Conservation (phyloP, 1,139 yeast genomes). For the Candida mesenterica region DNA sequence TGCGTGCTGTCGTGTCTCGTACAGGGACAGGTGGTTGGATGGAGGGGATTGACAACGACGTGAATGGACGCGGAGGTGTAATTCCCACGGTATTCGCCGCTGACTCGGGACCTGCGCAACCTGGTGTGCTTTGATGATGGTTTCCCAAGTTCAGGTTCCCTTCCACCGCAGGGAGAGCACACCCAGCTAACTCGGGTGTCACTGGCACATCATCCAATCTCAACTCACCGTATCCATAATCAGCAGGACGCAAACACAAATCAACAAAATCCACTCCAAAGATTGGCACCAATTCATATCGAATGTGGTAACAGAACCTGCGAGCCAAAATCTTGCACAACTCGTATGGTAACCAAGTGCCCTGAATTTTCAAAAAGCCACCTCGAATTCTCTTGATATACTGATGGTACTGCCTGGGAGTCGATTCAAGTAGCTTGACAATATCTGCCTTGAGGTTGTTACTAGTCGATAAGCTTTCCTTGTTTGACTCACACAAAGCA, state of each 20-base stretch:
- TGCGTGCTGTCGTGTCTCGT: neutral
- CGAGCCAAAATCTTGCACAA: constrained; percentile 69
- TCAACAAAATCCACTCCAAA: constrained; percentile 76
- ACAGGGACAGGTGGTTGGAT: neutral
- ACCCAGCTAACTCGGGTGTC: too few species aligned
- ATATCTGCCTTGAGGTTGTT: constrained; percentile 68
- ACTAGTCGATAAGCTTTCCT: constrained; percentile 2
- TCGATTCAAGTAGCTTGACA: constrained; percentile 68
- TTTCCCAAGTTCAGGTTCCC: too few species aligned
- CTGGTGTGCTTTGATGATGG: too few species aligned
- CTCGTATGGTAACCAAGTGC: constrained; percentile 85
- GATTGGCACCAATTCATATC: constrained; percentile 74
- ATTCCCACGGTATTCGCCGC: too few species aligned
- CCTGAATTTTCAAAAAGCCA: constrained; percentile 90
- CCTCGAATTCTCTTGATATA: constrained; percentile 80
- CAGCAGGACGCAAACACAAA: constrained; percentile 64
- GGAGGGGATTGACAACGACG: neutral
- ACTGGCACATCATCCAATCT: constrained; percentile 28
- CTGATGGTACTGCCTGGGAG: constrained; percentile 63
- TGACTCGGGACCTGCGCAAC: too few species aligned
- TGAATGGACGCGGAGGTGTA: neutral
- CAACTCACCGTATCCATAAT: constrained; percentile 69
- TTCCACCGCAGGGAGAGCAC: too few species aligned
- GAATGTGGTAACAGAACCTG: constrained; percentile 73
- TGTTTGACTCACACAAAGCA: constrained; percentile 38